Conservation (phyloP, 805 yeast species). For the Schwanniomyces sp. region DNA sequence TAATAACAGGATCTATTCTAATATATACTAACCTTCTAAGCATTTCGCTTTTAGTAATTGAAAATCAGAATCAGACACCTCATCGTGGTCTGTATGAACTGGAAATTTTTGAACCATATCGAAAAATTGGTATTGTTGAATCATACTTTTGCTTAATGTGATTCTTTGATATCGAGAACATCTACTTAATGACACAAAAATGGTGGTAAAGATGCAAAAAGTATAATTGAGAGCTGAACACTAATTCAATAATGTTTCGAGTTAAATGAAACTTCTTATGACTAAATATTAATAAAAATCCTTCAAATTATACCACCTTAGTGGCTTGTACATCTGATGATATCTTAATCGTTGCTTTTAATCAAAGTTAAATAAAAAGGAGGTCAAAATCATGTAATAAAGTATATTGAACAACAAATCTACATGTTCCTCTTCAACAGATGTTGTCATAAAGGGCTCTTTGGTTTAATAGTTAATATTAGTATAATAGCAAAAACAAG, state of each 20-base stretch:
- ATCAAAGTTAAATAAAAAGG: background rate
- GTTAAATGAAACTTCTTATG: too few species aligned
- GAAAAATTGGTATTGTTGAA: background rate
- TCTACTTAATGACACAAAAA: too few species aligned
- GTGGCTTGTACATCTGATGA: background rate
- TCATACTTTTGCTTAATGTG: background rate
- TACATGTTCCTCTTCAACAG: too few species aligned
- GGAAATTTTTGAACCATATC: background rate
- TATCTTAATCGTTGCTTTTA: background rate
- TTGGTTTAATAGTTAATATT: too few species aligned
- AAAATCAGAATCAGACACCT: constrained; percentile 20
- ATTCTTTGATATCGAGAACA: background rate
- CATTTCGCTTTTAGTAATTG: constrained; percentile 13
- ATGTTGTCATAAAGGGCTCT: too few species aligned
- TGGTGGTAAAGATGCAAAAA: too few species aligned
- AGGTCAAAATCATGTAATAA: too few species aligned
- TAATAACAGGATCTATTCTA: background rate
- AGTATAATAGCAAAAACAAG: background rate
- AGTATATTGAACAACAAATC: too few species aligned
- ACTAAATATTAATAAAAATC: too few species aligned
- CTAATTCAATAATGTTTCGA: too few species aligned
- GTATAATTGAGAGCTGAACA: too few species aligned
- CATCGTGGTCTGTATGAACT: constrained; percentile 11
- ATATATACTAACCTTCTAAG: constrained; percentile 20
- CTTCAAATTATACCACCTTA: background rate